phyloP scores from a whole-genome alignment of 75 land plant genomes.

The Cunninghamia lanceolata region DNA sequence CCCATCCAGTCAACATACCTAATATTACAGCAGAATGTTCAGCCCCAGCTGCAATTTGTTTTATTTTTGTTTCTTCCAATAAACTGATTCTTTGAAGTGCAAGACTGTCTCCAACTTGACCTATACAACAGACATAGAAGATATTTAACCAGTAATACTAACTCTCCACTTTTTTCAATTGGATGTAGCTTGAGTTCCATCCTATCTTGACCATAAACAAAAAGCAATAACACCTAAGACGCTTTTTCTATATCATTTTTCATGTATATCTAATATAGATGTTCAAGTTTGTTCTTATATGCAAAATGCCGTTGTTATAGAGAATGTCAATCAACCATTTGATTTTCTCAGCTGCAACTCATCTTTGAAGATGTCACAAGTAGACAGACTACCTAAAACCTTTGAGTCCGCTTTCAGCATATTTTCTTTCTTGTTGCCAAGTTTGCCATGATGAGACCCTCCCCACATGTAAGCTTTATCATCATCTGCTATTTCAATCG shows the following conservation, averaged over 20 bases:
- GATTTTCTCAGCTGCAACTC: not conserved
- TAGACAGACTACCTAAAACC: not conserved
- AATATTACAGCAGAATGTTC: slow-evolving; percentile 85
- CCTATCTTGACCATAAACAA: not conserved
- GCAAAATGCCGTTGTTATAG: not conserved
- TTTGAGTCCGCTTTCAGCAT: not conserved
- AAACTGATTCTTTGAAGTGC: not conserved
- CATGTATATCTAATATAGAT: not conserved
- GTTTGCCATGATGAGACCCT: slow-evolving; percentile 49
- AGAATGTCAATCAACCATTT: not conserved
- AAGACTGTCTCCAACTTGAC: not conserved
- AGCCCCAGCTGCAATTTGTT: slow-evolving; percentile 78
- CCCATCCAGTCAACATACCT: slow-evolving; percentile 35
- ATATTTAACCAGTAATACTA: not conserved
- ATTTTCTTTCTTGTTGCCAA: slow-evolving; percentile 21
- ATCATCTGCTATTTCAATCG: slow-evolving; percentile 35
- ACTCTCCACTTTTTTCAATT: not conserved
- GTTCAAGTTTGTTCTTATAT: not conserved
- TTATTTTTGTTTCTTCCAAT: slow-evolving; percentile 33
- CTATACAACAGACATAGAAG: slow-evolving; percentile 8
- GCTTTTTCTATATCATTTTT: not conserved
- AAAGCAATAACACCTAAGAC: not conserved
- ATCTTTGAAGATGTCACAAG: not conserved
- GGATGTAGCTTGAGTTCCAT: not conserved
- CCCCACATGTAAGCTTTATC: slow-evolving; percentile 72